Conservation (phyloP, 2,329 filamentous ascomycete genomes). For the Cercospora sojina region DNA sequence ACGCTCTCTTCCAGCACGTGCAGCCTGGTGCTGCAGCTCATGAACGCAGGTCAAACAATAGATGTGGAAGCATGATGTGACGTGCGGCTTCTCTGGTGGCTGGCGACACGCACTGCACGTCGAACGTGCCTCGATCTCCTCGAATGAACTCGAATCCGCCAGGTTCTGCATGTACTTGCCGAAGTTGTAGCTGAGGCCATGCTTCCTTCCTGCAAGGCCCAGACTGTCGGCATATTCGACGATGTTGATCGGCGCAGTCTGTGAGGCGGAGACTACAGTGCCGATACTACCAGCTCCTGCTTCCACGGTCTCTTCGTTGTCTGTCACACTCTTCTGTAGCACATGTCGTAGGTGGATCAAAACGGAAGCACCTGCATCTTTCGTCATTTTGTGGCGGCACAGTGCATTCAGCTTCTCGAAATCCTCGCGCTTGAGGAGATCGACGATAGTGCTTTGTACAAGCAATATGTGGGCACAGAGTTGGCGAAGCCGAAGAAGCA, state of each 20-base stretch:
- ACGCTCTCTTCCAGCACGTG: slow-evolving; percentile 25
- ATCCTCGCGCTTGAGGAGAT: slow-evolving; percentile 48
- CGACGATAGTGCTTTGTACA: slow-evolving; percentile 47
- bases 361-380: slow-evolving; percentile 20
- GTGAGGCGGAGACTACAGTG: slow-evolving; percentile 22
- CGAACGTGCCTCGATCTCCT: slow-evolving; percentile 38
- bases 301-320: slow-evolving; percentile 19
- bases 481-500: slow-evolving; percentile 54
- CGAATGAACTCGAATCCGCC: slow-evolving; percentile 37
- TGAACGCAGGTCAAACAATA: slow-evolving; percentile 55
- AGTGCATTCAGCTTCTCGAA: slow-evolving; percentile 44
- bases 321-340: slow-evolving; percentile 14
- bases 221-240: slow-evolving; percentile 17
- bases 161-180: slow-evolving; percentile 43
- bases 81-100: slow-evolving; percentile 42
- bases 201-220: slow-evolving; percentile 32
- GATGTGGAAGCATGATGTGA: slow-evolving; percentile 57
- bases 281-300: slow-evolving; percentile 22
- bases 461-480: slow-evolving; percentile 52
- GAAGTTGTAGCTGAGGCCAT: slow-evolving; percentile 45
- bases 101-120: slow-evolving; percentile 48
- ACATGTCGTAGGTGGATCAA: slow-evolving; percentile 27
- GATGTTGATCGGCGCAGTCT: slow-evolving; percentile 22
- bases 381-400: slow-evolving; percentile 10
- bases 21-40: slow-evolving; percentile 34